phyloP scores from a whole-genome alignment of 2,329 filamentous ascomycete genomes.

The Phialophora chinensis region DNA sequence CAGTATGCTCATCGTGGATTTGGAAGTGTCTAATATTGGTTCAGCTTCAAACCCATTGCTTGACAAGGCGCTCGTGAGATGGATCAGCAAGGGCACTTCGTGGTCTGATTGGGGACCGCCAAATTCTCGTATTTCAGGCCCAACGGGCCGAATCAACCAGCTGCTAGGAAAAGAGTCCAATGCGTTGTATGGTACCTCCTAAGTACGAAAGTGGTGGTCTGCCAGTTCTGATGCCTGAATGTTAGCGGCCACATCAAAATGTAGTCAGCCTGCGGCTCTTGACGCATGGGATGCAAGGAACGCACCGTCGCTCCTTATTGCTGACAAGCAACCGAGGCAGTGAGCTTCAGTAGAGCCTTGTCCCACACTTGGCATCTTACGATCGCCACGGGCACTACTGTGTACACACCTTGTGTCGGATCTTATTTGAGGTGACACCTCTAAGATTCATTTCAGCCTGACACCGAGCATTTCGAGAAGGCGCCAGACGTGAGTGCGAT shows the following conservation, averaged over 20 bases:
- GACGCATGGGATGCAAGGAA: background rate
- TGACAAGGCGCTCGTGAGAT: background rate
- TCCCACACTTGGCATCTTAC: background rate
- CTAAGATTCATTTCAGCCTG: background rate
- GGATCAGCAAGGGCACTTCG: background rate
- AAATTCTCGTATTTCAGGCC: background rate
- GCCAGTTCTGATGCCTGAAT: background rate
- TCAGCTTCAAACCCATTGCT: background rate
- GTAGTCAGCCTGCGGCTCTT: background rate
- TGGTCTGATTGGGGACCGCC: background rate
- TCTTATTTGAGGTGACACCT: background rate
- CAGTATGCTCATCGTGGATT: background rate
- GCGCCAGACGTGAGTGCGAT: background rate
- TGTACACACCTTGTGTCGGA: background rate
- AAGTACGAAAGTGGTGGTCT: background rate
- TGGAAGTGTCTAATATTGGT: background rate
- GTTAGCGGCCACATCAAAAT: background rate
- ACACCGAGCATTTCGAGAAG: background rate
- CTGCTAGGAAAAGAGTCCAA: background rate
- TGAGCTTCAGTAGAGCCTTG: background rate
- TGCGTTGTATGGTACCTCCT: background rate
- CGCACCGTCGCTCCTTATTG: background rate
- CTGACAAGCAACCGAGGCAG: background rate
- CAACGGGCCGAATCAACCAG: background rate
- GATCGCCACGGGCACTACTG: background rate